A percentile compares a stretch with the other conserved stretches of the same genome.
phyloP scores from a whole-genome alignment of 768 basidiomycete species.

The Artomyces pyxidatus region DNA sequence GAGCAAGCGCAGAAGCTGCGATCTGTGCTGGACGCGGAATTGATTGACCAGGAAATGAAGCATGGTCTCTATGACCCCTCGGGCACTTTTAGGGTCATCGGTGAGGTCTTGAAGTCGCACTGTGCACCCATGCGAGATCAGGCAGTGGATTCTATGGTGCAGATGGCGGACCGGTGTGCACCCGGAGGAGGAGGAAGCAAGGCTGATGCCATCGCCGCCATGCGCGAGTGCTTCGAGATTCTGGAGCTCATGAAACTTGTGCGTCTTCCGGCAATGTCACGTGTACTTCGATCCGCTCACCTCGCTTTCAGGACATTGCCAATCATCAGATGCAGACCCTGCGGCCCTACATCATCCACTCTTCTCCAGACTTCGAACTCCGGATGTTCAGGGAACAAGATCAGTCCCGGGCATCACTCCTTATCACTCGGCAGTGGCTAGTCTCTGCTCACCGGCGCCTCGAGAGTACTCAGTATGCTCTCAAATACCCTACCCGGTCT shows the following conservation, averaged over 20 bases:
- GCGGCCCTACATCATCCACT: conserved; percentile 82
- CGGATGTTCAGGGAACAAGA: conserved; percentile 61
- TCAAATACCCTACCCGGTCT: conserved; percentile 31
- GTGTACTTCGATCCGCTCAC: background rate
- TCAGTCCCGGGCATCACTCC: conserved; percentile 18
- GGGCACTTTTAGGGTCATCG: conserved; percentile 71
- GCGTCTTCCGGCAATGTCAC: conserved; percentile 11
- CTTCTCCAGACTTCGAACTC: conserved; percentile 73
- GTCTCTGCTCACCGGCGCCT: conserved; percentile 11
- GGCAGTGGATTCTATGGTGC: conserved; percentile 78
- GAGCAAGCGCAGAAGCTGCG: conserved; percentile 12
- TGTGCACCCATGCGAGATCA: conserved; percentile 91
- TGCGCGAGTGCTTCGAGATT: conserved; percentile 82
- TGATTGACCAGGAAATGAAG: conserved; percentile 76
- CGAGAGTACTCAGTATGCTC: conserved; percentile 6
- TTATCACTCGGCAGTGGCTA: conserved; percentile 15
- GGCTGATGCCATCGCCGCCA: conserved; percentile 60
- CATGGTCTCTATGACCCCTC: conserved; percentile 73
- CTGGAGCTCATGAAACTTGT: conserved; percentile 95
- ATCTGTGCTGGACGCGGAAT: conserved; percentile 58
- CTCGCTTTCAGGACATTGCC: conserved; percentile 75
- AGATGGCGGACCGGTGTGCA: conserved; percentile 50
- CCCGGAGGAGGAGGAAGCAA: conserved; percentile 47
- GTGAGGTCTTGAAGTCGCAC: conserved; percentile 76
- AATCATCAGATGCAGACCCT: conserved; percentile 91